A percentile compares a stretch with the other conserved stretches of the same genome.
Evolutionary conservation across 192 early-diverging fungal species (phyloP).

Genomic region (Phycomyces nitens): DNA sequence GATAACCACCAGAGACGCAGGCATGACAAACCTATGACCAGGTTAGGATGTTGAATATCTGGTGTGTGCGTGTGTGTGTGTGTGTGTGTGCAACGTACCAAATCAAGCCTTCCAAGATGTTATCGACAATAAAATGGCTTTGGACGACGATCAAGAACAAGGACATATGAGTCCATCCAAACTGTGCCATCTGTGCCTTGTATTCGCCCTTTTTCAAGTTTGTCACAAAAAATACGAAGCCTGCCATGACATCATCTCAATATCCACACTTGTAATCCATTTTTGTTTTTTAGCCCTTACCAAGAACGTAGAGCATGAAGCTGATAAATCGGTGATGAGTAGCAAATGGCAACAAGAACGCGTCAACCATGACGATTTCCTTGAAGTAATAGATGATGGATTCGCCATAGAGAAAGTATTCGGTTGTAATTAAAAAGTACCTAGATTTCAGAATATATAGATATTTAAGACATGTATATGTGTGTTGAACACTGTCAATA

Average conservation of each 20-base stretch:
- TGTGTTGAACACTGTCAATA: not conserved
- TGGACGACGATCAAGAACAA: slow-evolving; percentile 88
- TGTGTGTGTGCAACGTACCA: slow-evolving; percentile 60
- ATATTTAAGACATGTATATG: not conserved
- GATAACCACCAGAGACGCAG: slow-evolving; percentile 82
- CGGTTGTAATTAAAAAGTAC: slow-evolving; percentile 86
- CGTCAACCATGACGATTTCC: slow-evolving; percentile 78
- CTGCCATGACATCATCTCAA: slow-evolving; percentile 18
- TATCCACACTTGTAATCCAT: not conserved
- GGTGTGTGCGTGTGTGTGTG: no score
- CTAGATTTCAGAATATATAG: slow-evolving; percentile 24
- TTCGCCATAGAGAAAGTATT: slow-evolving; percentile 95
- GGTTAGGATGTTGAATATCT: not conserved
- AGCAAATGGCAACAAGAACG: slow-evolving; percentile 77
- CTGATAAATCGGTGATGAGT: slow-evolving; percentile 94
- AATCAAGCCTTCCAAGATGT: slow-evolving; percentile 96
- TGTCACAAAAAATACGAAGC: slow-evolving; percentile 89
- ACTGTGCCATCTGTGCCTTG: slow-evolving; percentile 93
- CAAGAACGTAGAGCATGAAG: slow-evolving; percentile 82
- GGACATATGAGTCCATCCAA: slow-evolving; percentile 97
- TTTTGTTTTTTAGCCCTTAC: slow-evolving; percentile 34
- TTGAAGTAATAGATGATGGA: slow-evolving; percentile 88
- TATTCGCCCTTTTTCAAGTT: slow-evolving; percentile 92
- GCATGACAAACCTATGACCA: slow-evolving; percentile 70
- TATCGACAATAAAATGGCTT: slow-evolving; percentile 95